These are phyloP conservation scores for Boletus subcaerulescens DNA, from an alignment of 768 basidiomycete species.

Conservation along the genomic window DNA sequence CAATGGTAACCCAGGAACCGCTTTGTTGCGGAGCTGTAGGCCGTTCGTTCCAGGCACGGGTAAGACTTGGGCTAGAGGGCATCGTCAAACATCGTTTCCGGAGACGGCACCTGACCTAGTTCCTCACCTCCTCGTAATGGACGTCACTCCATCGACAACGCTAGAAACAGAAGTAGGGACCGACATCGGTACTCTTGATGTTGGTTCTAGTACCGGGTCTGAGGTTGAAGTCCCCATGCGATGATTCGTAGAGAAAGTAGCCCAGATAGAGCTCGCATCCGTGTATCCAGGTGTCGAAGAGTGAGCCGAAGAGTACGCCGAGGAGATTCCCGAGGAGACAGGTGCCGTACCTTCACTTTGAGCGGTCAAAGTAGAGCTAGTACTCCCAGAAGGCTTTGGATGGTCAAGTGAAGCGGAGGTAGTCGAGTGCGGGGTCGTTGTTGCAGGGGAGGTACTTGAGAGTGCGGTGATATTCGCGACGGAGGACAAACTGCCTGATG, in stretches of 20 bases:
- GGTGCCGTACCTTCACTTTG: neutral
- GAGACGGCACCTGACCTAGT: neutral
- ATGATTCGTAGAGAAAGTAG: neutral
- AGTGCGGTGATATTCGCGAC: neutral
- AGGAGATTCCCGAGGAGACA: neutral
- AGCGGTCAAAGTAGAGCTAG: neutral
- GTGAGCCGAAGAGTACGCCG: neutral
- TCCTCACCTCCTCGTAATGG: constrained; percentile 9
- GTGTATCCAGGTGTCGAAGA: neutral
- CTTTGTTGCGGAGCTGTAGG: neutral
- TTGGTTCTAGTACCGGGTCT: neutral
- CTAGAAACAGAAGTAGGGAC: neutral
- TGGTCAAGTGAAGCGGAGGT: neutral
- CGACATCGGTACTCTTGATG: neutral
- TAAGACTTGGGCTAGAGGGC: neutral
- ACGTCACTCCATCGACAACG: neutral
- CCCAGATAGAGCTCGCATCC: neutral
- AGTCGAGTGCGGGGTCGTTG: neutral
- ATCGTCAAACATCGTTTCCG: neutral
- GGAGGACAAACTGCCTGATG: neutral
- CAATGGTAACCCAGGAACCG: neutral
- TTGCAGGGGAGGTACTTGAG: too few relatives aligned
- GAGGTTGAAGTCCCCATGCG: neutral
- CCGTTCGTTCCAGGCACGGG: neutral
- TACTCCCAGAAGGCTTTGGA: neutral